These are phyloP conservation scores for Heliamphora pulchella DNA, from an alignment of 179 eudicot species.

Conservation along the genomic window DNA sequence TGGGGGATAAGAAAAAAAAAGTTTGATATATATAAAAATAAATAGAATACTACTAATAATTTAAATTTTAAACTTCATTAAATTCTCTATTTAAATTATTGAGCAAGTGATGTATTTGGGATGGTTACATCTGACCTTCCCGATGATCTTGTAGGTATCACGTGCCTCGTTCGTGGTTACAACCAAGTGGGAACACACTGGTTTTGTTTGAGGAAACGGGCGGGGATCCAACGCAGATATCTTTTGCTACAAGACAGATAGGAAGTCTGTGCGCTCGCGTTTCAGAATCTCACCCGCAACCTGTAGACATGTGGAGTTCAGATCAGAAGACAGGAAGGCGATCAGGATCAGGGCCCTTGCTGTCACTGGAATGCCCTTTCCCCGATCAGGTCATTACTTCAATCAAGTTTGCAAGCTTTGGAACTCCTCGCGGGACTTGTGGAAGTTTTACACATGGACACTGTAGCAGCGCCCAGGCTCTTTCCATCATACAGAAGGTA, in stretches of 20 bases:
- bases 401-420: slow-evolving; percentile 88
- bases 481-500: slow-evolving; percentile 56
- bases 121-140: too few species aligned
- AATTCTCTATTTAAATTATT: too few species aligned
- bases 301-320: slow-evolving; percentile 64
- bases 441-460: slow-evolving; percentile 70
- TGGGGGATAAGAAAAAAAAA: too few species aligned
- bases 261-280: slow-evolving; percentile 60
- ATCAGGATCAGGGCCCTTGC: slow-evolving; percentile 38
- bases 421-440: slow-evolving; percentile 78
- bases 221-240: slow-evolving; percentile 70
- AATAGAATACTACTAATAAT: too few species aligned
- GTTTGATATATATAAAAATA: too few species aligned
- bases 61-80: too few species aligned
- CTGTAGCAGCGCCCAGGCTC: slow-evolving; percentile 60
- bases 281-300: slow-evolving; percentile 70
- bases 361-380: slow-evolving; percentile 60
- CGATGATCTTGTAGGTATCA: slow-evolving; percentile 58
- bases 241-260: slow-evolving; percentile 50
- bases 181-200: slow-evolving; percentile 53
- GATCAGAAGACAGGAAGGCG: slow-evolving; percentile 34
- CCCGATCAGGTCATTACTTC: slow-evolving; percentile 62
- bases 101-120: too few species aligned
- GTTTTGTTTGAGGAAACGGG: slow-evolving; percentile 86
- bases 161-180: slow-evolving; percentile 79